phyloP scores from a whole-genome alignment of 1,139 yeast genomes.

The Yamadazyma buinensis region DNA sequence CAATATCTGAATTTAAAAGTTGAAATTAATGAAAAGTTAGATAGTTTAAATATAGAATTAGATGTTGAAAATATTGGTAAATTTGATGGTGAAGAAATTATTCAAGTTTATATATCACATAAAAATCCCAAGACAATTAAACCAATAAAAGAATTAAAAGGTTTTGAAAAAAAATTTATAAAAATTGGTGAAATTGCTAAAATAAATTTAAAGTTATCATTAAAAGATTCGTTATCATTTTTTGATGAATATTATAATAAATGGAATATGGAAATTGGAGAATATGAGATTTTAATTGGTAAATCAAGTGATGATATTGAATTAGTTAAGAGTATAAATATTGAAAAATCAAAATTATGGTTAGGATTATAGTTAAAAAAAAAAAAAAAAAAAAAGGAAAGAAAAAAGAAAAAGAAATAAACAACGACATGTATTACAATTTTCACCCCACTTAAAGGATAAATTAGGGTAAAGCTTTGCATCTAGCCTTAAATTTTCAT shows the following conservation, averaged over 20 bases:
- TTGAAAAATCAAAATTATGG: constrained; percentile 20
- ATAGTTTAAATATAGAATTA: constrained; percentile 19
- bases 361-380: constrained; percentile 12
- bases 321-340: constrained; percentile 29
- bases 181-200: constrained; percentile 33
- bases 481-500: too few species aligned
- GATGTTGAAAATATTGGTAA: constrained; percentile 39
- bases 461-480: too few species aligned
- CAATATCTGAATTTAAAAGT: constrained; percentile 17
- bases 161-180: constrained; percentile 45
- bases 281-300: constrained; percentile 36
- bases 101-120: constrained; percentile 43
- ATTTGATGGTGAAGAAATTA: constrained; percentile 40
- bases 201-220: constrained; percentile 29
- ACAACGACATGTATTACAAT: too few species aligned
- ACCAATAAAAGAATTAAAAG: constrained; percentile 56
- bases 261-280: constrained; percentile 22
- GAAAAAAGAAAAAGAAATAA: too few species aligned
- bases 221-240: constrained; percentile 50
- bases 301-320: constrained; percentile 22
- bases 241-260: constrained; percentile 45
- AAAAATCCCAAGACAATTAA: constrained; percentile 37
- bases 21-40: constrained; percentile 10
- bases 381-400: too few species aligned
- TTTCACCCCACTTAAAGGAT: too few species aligned